Evolutionary conservation across 306 rosid species (phyloP).

Genomic region (Canavalia gladiata): DNA sequence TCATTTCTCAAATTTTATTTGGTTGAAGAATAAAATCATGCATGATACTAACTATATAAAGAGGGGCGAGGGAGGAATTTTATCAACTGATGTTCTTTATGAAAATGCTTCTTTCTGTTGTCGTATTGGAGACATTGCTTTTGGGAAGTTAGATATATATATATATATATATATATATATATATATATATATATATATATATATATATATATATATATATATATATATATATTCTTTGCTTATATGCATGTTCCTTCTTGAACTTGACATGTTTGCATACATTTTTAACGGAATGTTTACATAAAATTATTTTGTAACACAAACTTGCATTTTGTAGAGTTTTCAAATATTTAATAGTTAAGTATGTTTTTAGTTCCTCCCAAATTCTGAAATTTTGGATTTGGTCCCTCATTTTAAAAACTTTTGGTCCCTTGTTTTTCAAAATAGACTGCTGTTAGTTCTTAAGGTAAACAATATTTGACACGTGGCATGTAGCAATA

Average conservation of each 20-base stretch:
- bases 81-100: background rate
- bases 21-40: constrained; percentile 4
- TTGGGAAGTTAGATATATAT: background rate
- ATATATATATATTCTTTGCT: background rate
- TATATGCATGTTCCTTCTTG: background rate
- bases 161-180: background rate
- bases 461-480: too few species aligned
- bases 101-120: constrained; percentile 2
- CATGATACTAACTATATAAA: background rate
- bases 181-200: background rate
- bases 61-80: background rate
- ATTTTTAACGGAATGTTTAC: constrained; percentile 26
- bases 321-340: background rate
- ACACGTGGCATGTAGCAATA: too few species aligned
- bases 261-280: background rate
- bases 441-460: too few species aligned
- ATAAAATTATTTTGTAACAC: constrained; percentile 10
- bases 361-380: too few species aligned
- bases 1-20: constrained; percentile 13
- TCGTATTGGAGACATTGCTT: constrained; percentile 31
- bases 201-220: too few species aligned
- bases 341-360: constrained; percentile 27
- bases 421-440: too few species aligned
- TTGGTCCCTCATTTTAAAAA: too few species aligned
- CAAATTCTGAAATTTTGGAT: too few species aligned